These are phyloP conservation scores for Salvia miltiorrhiza DNA, from an alignment of 257 asterid genomes.

Conservation along the genomic window DNA sequence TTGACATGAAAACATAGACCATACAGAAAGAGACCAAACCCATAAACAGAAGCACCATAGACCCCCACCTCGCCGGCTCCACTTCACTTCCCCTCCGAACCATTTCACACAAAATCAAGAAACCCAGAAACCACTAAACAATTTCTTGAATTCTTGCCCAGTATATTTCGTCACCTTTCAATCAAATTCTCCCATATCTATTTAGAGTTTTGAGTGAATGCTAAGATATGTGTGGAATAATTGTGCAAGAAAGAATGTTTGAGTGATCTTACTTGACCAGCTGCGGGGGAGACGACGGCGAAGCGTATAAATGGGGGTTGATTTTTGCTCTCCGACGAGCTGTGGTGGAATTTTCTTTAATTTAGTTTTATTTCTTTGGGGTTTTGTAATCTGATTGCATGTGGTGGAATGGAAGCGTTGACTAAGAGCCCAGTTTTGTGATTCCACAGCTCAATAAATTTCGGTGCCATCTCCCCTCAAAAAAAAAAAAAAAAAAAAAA, in stretches of 20 bases:
- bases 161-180: constrained; percentile 2
- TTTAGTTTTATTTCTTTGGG: neutral
- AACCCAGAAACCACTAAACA: constrained; percentile 29
- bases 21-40: constrained; percentile 65
- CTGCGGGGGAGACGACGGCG: neutral
- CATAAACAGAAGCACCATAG: constrained; percentile 57
- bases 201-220: neutral
- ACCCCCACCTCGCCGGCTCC: constrained; percentile 58
- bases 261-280: constrained; percentile 24
- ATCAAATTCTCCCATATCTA: constrained; percentile 22
- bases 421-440: neutral
- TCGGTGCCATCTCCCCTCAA: no score
- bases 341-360: neutral
- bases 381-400: constrained; percentile 17
- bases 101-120: constrained; percentile 36
- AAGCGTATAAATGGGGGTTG: neutral
- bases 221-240: neutral
- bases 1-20: constrained; percentile 65
- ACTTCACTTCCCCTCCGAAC: constrained; percentile 74
- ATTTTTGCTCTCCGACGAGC: constrained; percentile 8
- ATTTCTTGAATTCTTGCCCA: neutral
- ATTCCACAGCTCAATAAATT: no score
- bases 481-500: no score
- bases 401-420: constrained; percentile 25
- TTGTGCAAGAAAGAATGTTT: neutral